Evolutionary conservation across 176 grass and related monocot genomes (phyloP).

Genomic region (Musa troglodytarum): DNA sequence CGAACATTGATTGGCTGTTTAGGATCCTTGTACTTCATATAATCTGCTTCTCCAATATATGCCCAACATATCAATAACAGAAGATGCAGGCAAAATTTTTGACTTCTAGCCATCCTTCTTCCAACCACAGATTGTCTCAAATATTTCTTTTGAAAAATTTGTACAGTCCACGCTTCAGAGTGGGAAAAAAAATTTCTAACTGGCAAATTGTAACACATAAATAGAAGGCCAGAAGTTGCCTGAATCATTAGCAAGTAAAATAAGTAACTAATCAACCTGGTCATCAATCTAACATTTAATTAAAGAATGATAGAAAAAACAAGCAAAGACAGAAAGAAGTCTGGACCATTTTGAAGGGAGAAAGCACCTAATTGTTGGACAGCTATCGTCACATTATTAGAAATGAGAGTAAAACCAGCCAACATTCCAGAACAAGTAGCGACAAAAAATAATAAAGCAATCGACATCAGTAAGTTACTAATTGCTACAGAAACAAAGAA

Average conservation of each 20-base stretch:
- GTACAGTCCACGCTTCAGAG: not conserved
- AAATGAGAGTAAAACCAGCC: no score
- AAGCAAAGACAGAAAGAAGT: not conserved
- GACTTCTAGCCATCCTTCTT: conserved; percentile 23
- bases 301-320: not conserved
- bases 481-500: no score
- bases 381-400: not conserved
- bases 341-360: not conserved
- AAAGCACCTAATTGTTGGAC: not conserved
- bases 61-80: conserved; percentile 39
- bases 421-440: no score
- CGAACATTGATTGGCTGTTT: conserved; percentile 55
- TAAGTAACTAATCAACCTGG: not conserved
- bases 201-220: not conserved
- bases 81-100: conserved; percentile 25
- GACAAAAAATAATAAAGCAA: no score
- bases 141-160: not conserved
- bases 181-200: not conserved
- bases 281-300: not conserved
- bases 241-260: not conserved
- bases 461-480: no score
- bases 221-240: not conserved
- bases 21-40: conserved; percentile 83
- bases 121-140: not conserved
- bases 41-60: conserved; percentile 40